Base-by-base conservation (phyloP, 805 yeast genomes). In the Saturnispora zaruensis region DNA sequence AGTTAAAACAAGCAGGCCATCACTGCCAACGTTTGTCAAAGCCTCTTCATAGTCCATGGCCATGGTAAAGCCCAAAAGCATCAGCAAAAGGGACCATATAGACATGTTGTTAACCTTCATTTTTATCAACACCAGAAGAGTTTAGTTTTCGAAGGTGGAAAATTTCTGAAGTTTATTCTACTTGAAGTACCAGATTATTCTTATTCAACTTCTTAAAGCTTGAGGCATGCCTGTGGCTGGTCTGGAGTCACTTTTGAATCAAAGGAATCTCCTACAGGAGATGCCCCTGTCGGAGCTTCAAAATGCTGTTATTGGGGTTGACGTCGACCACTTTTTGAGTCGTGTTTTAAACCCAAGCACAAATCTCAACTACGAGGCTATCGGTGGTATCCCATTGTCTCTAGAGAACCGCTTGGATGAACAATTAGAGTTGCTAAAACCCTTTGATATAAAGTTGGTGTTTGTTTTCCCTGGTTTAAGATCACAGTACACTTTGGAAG, bases 301-400 rank as follows among this genome's bases (percentile, higher is more conserved):
- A 50, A 80, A 81, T 59, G 76, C 90, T 25, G 77, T 82, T 14
- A 68, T 88, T 46, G 96, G 96, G 50, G 84, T 88, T 42, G 96
- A 89, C 63, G 93, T 82, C 13, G 85, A 79, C 55, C 89, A 87
- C 61, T 89, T 87, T 59, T 65, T 87, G 36, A 71, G 84, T 24
- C 68, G 87, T 48, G 71, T 84, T 41, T 66, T 84, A 52, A 71
- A 82, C 5, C 71, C 71, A 56, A 81, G 80, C 55, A 80, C 79
- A 50, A 95, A 87, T 57, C 83, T 82, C 45, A 77, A 76, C 53
- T 64, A 81, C 38, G 84, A 82, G 45, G 95, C 93, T 8, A 75
- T 84, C 55, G 96, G 95, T 23, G 96, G 95, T 0, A 75, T 82
- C 50, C 95, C 96, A 1, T 64, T 76, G 44, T 76, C 87, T 3